Base-by-base conservation (phyloP, 352 stramenopile species). In the Globisporangium alternatum region DNA sequence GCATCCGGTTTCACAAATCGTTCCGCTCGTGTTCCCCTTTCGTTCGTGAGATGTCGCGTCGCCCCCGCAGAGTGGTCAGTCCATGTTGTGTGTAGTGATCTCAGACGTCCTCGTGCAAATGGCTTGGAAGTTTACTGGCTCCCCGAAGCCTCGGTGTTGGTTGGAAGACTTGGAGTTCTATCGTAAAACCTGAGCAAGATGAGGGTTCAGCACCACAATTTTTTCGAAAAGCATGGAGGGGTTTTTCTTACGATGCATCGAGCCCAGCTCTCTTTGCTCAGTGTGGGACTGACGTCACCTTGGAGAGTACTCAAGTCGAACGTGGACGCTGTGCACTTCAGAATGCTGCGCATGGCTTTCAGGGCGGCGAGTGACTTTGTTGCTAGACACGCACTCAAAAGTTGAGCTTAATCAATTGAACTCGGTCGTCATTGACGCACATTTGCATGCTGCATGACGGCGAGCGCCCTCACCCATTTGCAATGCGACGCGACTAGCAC, bases 1-100 rank as follows among this genome's bases (percentile, higher is more conserved):
- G 30, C 19, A 56, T 56, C 22, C 51, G 19, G 51, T 37, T 37
- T 7, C 21, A 21, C 45, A 21, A 10, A 15, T 7, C 48, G 48
- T 55, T 55, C 48, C 48, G 12, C 22, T n/a, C 48, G 25, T 13
- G 13, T 55, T 55, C 48, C 25, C 4, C 48, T 55, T 33, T 55
- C 48, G 25, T 37, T 55, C 25, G 25, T 19, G 13, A 41, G 25
- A 5, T n/a, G 9, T 55, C 22, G 48, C n/a, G n/a, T n/a, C n/a
- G n/a, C n/a, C 2, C 19, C 19, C 4, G 3, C 10, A 12, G 21
- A 47, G 13, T 12, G 5, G 41, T 47, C 41, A 19, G 41, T 21
- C 13, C 41, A 21, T 47, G 13, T 30, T 33, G 45, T n/a, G 5
- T 55, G 7, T 53, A 6, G 15, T 37, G 49, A 41, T 53, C 49